These are phyloP conservation scores for Trichoderma koningiopsis DNA, from an alignment of 2,329 filamentous ascomycete genomes.

Conservation along the genomic window DNA sequence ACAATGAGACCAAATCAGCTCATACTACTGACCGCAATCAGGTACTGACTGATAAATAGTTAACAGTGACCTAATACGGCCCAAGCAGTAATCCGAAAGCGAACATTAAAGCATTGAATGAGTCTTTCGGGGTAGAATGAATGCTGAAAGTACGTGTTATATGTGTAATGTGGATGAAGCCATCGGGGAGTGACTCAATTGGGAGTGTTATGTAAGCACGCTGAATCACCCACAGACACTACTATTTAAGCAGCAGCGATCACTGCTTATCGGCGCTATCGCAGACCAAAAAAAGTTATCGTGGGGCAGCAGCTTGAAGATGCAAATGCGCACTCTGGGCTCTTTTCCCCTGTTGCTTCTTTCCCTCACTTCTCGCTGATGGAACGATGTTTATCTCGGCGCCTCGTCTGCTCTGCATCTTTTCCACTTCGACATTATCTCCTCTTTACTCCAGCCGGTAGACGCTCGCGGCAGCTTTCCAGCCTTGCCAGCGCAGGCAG, in stretches of 20 bases:
- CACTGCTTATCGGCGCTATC: conserved; percentile 15
- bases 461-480: conserved; percentile 4
- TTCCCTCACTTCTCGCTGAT: conserved; percentile 29
- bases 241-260: background rate
- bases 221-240: background rate
- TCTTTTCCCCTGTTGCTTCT: background rate
- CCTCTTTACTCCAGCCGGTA: background rate
- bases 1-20: background rate
- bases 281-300: conserved; percentile 23
- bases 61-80: no score
- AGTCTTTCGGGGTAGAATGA: no score
- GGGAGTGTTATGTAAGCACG: background rate
- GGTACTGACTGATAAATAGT: no score
- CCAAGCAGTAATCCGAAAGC: no score
- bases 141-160: no score
- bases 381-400: conserved; percentile 36
- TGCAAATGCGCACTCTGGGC: conserved; percentile 11
- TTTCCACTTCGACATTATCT: conserved; percentile 17
- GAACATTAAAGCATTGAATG: no score
- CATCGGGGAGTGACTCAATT: background rate
- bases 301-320: conserved; percentile 21
- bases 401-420: conserved; percentile 27
- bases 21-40: background rate
- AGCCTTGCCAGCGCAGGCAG: background rate
- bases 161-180: no score